These are phyloP conservation scores for Chytriomyces hyalinus DNA, from an alignment of 192 early-diverging fungal genomes.

Conservation along the genomic window DNA sequence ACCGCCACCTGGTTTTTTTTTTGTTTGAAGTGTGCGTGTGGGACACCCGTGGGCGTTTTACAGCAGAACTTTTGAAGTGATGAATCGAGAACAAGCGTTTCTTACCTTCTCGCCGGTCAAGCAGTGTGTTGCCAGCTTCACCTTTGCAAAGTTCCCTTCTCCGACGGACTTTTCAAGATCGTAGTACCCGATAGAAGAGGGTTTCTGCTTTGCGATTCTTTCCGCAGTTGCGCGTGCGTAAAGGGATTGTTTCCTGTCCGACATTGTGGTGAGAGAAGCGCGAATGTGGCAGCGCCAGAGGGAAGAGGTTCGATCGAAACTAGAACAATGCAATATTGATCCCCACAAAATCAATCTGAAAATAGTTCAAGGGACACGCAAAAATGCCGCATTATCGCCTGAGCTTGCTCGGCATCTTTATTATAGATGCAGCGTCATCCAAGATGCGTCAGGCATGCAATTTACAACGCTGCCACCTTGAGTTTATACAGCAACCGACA, in stretches of 20 bases:
- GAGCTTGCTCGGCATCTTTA: no score
- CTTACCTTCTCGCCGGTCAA: conserved; percentile 63
- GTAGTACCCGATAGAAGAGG: conserved; percentile 62
- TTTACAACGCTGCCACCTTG: no score
- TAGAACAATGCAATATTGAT: no score
- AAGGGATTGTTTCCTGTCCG: conserved; percentile 31
- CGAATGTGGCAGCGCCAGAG: no score
- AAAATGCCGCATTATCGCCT: no score
- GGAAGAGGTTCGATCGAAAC: no score
- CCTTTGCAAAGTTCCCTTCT: conserved; percentile 70
- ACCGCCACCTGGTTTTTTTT: conserved; percentile 58
- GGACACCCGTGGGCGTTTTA: neutral
- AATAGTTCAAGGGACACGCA: no score
- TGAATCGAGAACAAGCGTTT: no score
- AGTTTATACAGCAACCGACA: no score
- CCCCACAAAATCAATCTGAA: no score
- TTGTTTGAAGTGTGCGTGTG: neutral
- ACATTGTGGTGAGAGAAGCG: neutral
- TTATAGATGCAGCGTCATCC: no score
- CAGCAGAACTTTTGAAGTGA: neutral
- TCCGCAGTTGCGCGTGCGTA: conserved; percentile 53
- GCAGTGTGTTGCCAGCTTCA: conserved; percentile 61
- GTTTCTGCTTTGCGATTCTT: conserved; percentile 47
- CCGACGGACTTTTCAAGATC: conserved; percentile 64
- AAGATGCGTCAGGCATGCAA: no score